phyloP scores from a whole-genome alignment of 148 eudicot genomes.

The Rhododendron henanense region DNA sequence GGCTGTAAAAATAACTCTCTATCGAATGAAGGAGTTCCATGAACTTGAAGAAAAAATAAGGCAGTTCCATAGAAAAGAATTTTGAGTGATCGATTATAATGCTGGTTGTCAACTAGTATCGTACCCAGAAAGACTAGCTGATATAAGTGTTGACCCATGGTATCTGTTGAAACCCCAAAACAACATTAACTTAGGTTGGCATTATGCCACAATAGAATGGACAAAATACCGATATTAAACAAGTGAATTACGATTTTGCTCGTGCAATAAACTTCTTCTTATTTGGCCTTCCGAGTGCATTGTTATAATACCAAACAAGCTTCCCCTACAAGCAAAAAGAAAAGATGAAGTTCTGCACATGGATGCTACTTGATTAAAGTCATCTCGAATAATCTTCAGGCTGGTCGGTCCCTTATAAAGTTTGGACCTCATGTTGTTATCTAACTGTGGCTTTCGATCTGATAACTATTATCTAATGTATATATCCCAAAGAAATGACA shows the following conservation, averaged over 20 bases:
- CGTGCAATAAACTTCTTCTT: constrained; percentile 97
- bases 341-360: not conserved
- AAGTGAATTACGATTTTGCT: constrained; percentile 62
- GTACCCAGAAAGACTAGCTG: constrained; percentile 98
- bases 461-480: not conserved
- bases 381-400: not conserved
- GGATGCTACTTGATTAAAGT: not conserved
- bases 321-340: constrained; percentile 62
- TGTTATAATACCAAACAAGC: constrained; percentile 97
- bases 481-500: not conserved
- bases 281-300: constrained; percentile 93
- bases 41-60: not conserved
- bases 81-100: not conserved
- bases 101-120: constrained; percentile 4
- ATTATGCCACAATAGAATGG: constrained; percentile 5
- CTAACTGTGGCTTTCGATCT: not conserved
- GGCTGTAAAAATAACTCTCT: too few species aligned
- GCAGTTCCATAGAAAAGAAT: not conserved
- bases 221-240: not conserved
- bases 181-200: not conserved
- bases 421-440: not conserved
- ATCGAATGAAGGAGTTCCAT: not conserved
- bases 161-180: constrained; percentile 52
- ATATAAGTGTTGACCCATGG: constrained; percentile 89
- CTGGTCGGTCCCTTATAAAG: not conserved